Evolutionary conservation across 805 yeast genomes (phyloP).

Genomic region (Candida saitoana): DNA sequence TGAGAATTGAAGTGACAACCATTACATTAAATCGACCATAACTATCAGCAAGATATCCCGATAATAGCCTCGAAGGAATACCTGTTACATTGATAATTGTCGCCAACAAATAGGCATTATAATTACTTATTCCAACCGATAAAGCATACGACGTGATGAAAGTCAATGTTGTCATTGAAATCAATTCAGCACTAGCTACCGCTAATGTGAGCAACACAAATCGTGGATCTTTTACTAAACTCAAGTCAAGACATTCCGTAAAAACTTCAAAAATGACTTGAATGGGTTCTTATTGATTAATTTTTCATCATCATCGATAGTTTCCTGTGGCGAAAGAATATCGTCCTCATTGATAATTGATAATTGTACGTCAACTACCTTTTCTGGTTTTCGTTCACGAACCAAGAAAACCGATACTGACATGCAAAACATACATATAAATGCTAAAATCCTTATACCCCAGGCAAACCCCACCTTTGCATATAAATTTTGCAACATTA

Average conservation of each 20-base stretch:
- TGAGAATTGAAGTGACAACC: conserved; percentile 18
- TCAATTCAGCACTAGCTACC: conserved; percentile 40
- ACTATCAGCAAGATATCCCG: conserved; percentile 25
- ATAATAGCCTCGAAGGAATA: conserved; percentile 23
- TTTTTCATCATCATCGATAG: neutral
- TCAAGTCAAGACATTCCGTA: conserved; percentile 24
- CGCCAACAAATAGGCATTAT: conserved; percentile 19
- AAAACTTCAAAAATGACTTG: conserved; percentile 16
- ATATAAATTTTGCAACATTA: conserved; percentile 22
- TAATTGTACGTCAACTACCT: neutral
- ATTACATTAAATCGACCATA: conserved; percentile 26
- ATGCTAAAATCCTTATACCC: conserved; percentile 24
- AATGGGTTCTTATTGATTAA: conserved; percentile 2
- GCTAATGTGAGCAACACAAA: conserved; percentile 22
- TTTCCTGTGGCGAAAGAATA: neutral
- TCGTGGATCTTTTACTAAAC: conserved; percentile 18
- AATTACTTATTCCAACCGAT: conserved; percentile 17
- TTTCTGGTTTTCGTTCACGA: conserved; percentile 14
- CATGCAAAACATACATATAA: conserved; percentile 19
- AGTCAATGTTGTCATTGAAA: conserved; percentile 40
- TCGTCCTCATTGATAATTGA: neutral
- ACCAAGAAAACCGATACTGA: conserved; percentile 15
- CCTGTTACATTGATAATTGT: conserved; percentile 26
- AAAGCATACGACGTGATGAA: conserved; percentile 26
- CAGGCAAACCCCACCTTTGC: conserved; percentile 24